Evolutionary conservation across 1,284 basidiomycete species (phyloP).

Genomic region (Ceratobasidium sp.): DNA sequence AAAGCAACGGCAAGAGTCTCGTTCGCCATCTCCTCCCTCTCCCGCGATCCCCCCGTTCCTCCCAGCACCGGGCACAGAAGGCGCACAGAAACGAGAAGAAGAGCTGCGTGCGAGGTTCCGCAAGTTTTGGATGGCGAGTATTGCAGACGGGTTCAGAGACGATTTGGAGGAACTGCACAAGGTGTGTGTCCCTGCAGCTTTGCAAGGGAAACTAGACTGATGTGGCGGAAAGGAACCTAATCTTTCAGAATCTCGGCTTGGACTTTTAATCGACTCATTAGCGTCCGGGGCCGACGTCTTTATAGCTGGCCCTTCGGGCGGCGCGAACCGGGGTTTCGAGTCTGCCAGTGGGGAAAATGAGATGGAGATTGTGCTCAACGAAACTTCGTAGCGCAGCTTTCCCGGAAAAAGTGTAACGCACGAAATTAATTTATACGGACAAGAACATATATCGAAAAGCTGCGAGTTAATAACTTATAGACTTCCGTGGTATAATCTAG

Average conservation of each 20-base stretch:
- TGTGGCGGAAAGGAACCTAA: conserved; percentile 70
- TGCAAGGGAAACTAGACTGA: not conserved
- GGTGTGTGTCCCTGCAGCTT: conserved; percentile 58
- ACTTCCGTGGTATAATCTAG: not conserved
- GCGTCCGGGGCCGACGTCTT: conserved; percentile 81
- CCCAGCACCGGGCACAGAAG: conserved; percentile 53
- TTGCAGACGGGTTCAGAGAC: conserved; percentile 81
- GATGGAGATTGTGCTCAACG: conserved; percentile 64
- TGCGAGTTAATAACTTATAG: conserved; percentile 26
- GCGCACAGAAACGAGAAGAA: conserved; percentile 61
- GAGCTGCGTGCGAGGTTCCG: conserved; percentile 72
- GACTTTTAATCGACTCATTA: conserved; percentile 79
- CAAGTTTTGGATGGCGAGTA: conserved; percentile 83
- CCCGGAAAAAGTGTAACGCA: not conserved
- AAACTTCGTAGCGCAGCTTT: not conserved
- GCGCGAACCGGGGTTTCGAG: conserved; percentile 51
- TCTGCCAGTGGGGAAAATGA: conserved; percentile 59
- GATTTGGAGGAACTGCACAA: conserved; percentile 82
- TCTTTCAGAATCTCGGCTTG: conserved; percentile 71
- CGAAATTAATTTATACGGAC: conserved; percentile 31
- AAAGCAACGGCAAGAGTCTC: conserved; percentile 52
- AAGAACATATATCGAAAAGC: conserved; percentile 39
- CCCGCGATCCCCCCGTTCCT: conserved; percentile 67
- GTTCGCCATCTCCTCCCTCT: conserved; percentile 68
- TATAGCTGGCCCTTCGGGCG: conserved; percentile 57